These are phyloP conservation scores for Ceratobasidium papillatum DNA, from an alignment of 1,284 basidiomycete species.

Conservation along the genomic window DNA sequence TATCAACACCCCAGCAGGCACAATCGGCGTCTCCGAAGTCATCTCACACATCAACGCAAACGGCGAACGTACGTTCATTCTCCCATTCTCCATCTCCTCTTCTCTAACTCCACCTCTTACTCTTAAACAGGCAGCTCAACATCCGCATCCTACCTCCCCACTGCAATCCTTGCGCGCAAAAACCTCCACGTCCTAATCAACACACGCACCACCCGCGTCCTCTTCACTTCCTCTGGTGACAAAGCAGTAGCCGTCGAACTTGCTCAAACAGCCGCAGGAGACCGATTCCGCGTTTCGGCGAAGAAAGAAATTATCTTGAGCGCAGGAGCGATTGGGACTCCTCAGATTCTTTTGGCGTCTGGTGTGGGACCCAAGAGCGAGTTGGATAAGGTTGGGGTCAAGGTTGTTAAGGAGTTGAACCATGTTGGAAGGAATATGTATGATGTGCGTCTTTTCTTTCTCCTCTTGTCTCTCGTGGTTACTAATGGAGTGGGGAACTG, in stretches of 20 bases:
- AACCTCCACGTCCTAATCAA: slow-evolving; percentile 57
- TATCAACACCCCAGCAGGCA: slow-evolving; percentile 50
- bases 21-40: slow-evolving; percentile 49
- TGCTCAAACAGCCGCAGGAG: slow-evolving; percentile 43
- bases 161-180: slow-evolving; percentile 51
- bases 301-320: slow-evolving; percentile 51
- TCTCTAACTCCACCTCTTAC: neutral
- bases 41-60: slow-evolving; percentile 50
- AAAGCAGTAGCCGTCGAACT: slow-evolving; percentile 52
- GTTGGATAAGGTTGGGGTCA: slow-evolving; percentile 37
- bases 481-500: neutral
- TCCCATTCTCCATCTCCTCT: slow-evolving; percentile 4
- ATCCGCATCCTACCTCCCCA: slow-evolving; percentile 55
- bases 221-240: slow-evolving; percentile 42
- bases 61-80: slow-evolving; percentile 49
- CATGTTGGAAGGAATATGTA: slow-evolving; percentile 45
- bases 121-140: slow-evolving; percentile 49
- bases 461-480: neutral
- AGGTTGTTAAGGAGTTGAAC: slow-evolving; percentile 33
- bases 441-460: slow-evolving; percentile 41
- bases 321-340: slow-evolving; percentile 45
- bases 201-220: slow-evolving; percentile 47
- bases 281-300: slow-evolving; percentile 50
- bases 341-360: slow-evolving; percentile 44
- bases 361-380: slow-evolving; percentile 43